Evolutionary conservation across 2,329 filamentous ascomycete species (phyloP).

Genomic region (Calonectria multiphialidica): DNA sequence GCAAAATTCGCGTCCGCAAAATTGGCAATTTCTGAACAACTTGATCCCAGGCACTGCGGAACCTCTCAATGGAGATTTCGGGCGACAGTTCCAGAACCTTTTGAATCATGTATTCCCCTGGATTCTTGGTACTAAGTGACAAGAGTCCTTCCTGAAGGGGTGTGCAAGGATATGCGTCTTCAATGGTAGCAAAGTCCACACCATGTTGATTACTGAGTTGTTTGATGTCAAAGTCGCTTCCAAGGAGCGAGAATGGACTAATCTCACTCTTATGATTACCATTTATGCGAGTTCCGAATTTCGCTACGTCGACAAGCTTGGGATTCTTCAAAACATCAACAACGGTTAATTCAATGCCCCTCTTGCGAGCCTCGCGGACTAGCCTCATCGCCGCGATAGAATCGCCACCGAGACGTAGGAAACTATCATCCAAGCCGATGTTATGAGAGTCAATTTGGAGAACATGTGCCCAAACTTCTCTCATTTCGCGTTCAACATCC

Average conservation of each 20-base stretch:
- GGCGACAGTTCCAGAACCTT: slow-evolving; percentile 22
- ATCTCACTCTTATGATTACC: background rate
- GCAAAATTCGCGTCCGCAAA: slow-evolving; percentile 50
- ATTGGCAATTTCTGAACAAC: slow-evolving; percentile 39
- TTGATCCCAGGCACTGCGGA: slow-evolving; percentile 31
- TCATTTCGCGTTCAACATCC: slow-evolving; percentile 37
- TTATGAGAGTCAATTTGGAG: slow-evolving; percentile 46
- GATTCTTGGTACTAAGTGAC: slow-evolving; percentile 38
- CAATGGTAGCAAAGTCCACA: slow-evolving; percentile 18
- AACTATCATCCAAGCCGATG: slow-evolving; percentile 58
- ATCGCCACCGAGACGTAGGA: slow-evolving; percentile 62
- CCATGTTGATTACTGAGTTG: background rate
- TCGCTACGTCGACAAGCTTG: background rate
- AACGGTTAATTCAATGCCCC: slow-evolving; percentile 56
- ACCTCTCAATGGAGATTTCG: slow-evolving; percentile 2
- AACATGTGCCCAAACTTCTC: slow-evolving; percentile 51
- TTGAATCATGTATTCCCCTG: slow-evolving; percentile 32
- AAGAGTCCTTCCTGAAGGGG: slow-evolving; percentile 51
- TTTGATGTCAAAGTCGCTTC: background rate
- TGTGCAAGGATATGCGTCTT: slow-evolving; percentile 51
- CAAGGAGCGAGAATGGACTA: background rate
- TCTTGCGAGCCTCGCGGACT: slow-evolving; percentile 55
- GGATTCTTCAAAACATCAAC: slow-evolving; percentile 54
- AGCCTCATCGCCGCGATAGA: slow-evolving; percentile 63
- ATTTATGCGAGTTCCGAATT: slow-evolving; percentile 36